Percentiles rank a stretch among this genome's conserved stretches.
These are phyloP conservation scores for Mesembryanthemum crystallinum DNA, from an alignment of 148 eudicot genomes.

Conservation along the genomic window DNA sequence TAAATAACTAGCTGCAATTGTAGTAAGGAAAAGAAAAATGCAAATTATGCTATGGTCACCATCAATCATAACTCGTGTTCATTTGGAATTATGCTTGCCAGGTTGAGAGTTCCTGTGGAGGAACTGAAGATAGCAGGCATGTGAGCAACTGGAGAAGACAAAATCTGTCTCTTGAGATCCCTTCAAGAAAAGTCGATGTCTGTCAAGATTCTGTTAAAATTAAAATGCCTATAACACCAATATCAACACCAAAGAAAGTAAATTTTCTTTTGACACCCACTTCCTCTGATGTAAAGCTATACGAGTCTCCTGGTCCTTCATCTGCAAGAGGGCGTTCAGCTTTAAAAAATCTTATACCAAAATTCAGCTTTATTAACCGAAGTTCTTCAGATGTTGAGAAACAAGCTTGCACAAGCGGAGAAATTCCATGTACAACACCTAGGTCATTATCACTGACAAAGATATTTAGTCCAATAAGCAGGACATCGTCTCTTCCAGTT, in stretches of 20 bases:
- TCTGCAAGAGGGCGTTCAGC: conserved; percentile 53
- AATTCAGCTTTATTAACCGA: conserved; percentile 48
- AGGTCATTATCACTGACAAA: conserved; percentile 63
- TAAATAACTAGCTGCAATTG: background rate
- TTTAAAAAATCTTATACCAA: conserved; percentile 54
- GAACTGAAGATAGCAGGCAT: conserved; percentile 34
- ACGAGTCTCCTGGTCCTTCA: conserved; percentile 51
- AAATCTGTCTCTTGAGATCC: conserved; percentile 67
- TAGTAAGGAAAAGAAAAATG: background rate
- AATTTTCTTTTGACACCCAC: conserved; percentile 60
- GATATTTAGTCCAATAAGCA: conserved; percentile 69
- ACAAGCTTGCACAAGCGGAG: conserved; percentile 28
- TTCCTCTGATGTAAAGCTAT: conserved; percentile 42
- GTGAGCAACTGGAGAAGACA: conserved; percentile 56
- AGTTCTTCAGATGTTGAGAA: conserved; percentile 46
- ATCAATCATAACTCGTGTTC: background rate
- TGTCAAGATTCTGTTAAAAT: conserved; percentile 53
- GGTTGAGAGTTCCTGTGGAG: conserved; percentile 32
- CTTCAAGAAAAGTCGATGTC: conserved; percentile 47
- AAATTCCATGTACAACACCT: conserved; percentile 36
- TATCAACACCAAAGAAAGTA: conserved; percentile 72
- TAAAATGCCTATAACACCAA: conserved; percentile 63
- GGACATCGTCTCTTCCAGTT: conserved; percentile 63
- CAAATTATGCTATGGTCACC: background rate
- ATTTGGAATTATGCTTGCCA: conserved; percentile 20